These are phyloP conservation scores for Camelina laxa DNA, from an alignment of 345 rosid genomes.

Conservation along the genomic window DNA sequence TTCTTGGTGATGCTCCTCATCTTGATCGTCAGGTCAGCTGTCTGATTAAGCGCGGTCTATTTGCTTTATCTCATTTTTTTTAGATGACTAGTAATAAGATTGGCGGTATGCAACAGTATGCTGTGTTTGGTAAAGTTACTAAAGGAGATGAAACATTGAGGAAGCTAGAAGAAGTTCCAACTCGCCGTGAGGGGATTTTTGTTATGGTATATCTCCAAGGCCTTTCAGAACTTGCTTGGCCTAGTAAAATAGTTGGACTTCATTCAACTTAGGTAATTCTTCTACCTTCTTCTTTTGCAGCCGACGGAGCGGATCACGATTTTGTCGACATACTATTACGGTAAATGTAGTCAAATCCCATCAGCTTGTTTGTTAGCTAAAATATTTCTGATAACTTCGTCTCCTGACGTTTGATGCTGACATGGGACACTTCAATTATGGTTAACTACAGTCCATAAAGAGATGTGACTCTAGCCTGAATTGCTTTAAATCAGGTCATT, in stretches of 20 bases:
- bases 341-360: conserved; percentile 32
- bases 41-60: background rate
- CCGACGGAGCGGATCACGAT: conserved; percentile 84
- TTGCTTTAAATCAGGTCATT: conserved; percentile 34
- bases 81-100: conserved; percentile 12
- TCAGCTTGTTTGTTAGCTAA: conserved; percentile 33
- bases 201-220: conserved; percentile 69
- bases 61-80: conserved; percentile 26
- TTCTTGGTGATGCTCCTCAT: conserved; percentile 96
- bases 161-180: conserved; percentile 88
- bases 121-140: conserved; percentile 94
- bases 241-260: conserved; percentile 23
- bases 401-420: conserved; percentile 41
- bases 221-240: background rate
- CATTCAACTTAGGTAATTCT: background rate
- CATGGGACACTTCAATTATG: conserved; percentile 38
- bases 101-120: conserved; percentile 61
- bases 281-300: conserved; percentile 33
- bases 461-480: conserved; percentile 44
- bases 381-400: conserved; percentile 28
- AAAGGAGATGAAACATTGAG: conserved; percentile 90
- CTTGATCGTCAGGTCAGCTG: conserved; percentile 78
- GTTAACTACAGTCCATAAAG: conserved; percentile 42
- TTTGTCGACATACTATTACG: conserved; percentile 73
- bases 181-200: conserved; percentile 88